Evolutionary conservation across 1,284 basidiomycete species (phyloP).

Genomic region (Vanrija humicola): DNA sequence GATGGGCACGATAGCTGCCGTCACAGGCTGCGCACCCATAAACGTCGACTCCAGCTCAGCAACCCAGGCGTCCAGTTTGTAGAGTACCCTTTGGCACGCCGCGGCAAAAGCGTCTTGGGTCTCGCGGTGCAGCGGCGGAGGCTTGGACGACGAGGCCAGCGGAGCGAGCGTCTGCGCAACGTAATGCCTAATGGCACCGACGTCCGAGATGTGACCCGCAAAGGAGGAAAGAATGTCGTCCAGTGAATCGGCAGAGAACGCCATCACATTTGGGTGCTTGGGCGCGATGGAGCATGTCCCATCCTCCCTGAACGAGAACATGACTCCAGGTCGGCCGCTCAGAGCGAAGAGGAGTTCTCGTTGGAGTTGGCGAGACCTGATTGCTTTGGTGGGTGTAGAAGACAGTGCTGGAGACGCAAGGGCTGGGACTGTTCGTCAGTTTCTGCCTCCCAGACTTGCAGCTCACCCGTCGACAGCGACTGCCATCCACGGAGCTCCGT

Average conservation of each 20-base stretch:
- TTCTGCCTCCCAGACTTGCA: neutral
- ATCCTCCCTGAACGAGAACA: constrained; percentile 21
- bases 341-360: constrained; percentile 40
- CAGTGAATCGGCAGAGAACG: constrained; percentile 62
- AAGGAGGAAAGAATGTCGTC: constrained; percentile 61
- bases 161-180: constrained; percentile 40
- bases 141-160: constrained; percentile 13
- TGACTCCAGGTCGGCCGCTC: constrained; percentile 31
- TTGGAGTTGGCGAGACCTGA: constrained; percentile 30
- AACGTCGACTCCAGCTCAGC: constrained; percentile 64
- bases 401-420: constrained; percentile 5
- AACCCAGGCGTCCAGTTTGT: constrained; percentile 64
- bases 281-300: constrained; percentile 22
- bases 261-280: constrained; percentile 38
- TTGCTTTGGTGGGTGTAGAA: constrained; percentile 3
- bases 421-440: constrained; percentile 9
- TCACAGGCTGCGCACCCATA: constrained; percentile 50
- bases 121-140: constrained; percentile 47
- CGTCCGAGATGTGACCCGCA: constrained; percentile 56
- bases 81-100: constrained; percentile 61
- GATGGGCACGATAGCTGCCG: constrained; percentile 43
- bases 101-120: constrained; percentile 78
- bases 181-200: constrained; percentile 63
- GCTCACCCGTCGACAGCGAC: constrained; percentile 28
- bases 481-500: constrained; percentile 31